A percentile compares a stretch with the other conserved stretches of the same genome.
Evolutionary conservation across 768 basidiomycete species (phyloP).

Genomic region (Boletus edulis): DNA sequence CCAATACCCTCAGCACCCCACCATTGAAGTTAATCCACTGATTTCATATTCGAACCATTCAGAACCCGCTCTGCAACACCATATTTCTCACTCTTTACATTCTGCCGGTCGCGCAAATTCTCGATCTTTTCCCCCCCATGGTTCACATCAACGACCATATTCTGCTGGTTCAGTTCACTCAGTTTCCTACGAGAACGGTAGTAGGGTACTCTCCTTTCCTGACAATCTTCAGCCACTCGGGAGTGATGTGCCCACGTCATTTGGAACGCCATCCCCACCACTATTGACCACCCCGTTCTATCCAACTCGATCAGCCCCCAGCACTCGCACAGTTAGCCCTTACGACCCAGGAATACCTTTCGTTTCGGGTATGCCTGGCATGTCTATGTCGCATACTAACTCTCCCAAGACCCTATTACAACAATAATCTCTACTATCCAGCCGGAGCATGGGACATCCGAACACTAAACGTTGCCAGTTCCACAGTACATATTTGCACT

Average conservation of each 20-base stretch:
- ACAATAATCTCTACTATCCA: not conserved
- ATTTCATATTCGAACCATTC: conserved; percentile 17
- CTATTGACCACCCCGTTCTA: conserved; percentile 31
- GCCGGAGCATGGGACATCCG: conserved; percentile 1
- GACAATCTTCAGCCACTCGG: conserved; percentile 5
- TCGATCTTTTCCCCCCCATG: conserved; percentile 7
- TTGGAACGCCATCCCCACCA: conserved; percentile 24
- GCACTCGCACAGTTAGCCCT: conserved; percentile 3
- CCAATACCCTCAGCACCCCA: conserved; percentile 13
- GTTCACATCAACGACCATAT: conserved; percentile 16
- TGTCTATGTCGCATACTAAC: conserved; percentile 11
- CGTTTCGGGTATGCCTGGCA: conserved; percentile 17
- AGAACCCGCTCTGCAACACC: conserved; percentile 7
- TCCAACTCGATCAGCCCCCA: conserved; percentile 16
- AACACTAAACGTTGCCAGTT: conserved; percentile 11
- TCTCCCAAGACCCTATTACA: conserved; percentile 4
- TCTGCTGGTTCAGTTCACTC: conserved; percentile 20
- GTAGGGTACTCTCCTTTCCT: conserved; percentile 11
- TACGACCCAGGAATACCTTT: conserved; percentile 8
- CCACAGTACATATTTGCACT: conserved; percentile 17
- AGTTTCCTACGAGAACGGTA: conserved; percentile 11
- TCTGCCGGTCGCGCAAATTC: conserved; percentile 7
- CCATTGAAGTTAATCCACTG: conserved; percentile 9
- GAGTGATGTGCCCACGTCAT: conserved; percentile 7
- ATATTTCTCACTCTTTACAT: conserved; percentile 10